phyloP scores from a whole-genome alignment of 2,329 filamentous ascomycete species.

The Nemania sp. region DNA sequence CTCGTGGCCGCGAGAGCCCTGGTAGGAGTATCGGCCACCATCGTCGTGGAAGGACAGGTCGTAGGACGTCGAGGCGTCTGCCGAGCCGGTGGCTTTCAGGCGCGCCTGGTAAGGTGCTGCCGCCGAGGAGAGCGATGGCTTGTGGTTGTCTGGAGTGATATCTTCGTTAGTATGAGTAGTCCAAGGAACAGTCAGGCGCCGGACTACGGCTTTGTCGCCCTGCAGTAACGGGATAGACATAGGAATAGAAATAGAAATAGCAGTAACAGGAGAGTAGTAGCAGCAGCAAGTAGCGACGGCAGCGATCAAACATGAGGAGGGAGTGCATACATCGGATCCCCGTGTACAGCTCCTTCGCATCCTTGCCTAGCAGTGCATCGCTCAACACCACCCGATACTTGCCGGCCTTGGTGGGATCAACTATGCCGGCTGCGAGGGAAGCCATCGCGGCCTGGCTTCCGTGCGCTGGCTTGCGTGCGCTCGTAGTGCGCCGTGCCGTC shows the following conservation, averaged over 20 bases:
- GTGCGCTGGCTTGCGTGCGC: neutral
- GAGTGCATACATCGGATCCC: slow-evolving; percentile 59
- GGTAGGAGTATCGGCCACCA: slow-evolving; percentile 61
- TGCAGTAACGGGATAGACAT: neutral
- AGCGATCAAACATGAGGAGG: neutral
- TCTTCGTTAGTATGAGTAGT: slow-evolving; percentile 9
- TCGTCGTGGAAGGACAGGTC: slow-evolving; percentile 59
- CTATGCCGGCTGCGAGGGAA: slow-evolving; percentile 37
- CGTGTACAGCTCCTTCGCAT: slow-evolving; percentile 61
- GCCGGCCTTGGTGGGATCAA: slow-evolving; percentile 63
- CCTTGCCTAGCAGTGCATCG: slow-evolving; percentile 60
- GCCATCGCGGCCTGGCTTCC: slow-evolving; percentile 30
- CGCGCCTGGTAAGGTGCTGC: slow-evolving; percentile 53
- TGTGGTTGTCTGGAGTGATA: slow-evolving; percentile 62
- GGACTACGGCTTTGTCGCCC: neutral
- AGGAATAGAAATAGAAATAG: neutral
- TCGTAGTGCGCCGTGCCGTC: neutral
- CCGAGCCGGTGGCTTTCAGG: slow-evolving; percentile 54
- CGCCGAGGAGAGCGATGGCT: slow-evolving; percentile 55
- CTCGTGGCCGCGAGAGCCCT: slow-evolving; percentile 60
- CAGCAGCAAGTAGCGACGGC: neutral
- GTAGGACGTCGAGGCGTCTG: slow-evolving; percentile 48
- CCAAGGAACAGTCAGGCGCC: too few relatives aligned
- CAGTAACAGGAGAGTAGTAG: neutral
- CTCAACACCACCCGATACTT: slow-evolving; percentile 68